Conservation (phyloP, 225 moss, liverwort and hornwort species). For the Ulota crispa region DNA sequence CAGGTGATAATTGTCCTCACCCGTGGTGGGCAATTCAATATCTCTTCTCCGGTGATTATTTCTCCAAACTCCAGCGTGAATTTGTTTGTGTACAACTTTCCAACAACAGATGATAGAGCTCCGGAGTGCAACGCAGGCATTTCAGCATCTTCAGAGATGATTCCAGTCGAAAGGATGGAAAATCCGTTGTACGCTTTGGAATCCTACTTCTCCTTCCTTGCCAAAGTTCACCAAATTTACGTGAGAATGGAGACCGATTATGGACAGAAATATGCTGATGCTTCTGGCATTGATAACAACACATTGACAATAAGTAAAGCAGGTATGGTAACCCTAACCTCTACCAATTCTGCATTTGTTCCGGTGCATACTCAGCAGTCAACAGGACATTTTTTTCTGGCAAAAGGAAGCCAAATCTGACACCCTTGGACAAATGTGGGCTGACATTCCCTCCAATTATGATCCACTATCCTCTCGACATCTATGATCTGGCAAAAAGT, state of each 20-base stretch:
- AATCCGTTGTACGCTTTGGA: neutral
- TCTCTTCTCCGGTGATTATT: neutral
- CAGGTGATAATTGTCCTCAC: conserved; percentile 21
- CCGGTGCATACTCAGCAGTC: too few species aligned
- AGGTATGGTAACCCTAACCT: neutral
- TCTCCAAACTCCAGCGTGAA: neutral
- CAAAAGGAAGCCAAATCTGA: too few species aligned
- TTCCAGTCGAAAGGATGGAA: neutral
- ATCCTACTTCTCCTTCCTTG: neutral
- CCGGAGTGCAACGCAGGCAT: neutral
- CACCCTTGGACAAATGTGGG: too few species aligned
- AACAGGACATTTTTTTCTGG: too few species aligned
- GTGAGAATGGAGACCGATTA: neutral
- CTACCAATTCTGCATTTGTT: neutral
- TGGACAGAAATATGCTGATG: neutral
- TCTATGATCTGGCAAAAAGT: too few species aligned
- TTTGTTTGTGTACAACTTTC: conserved; percentile 26
- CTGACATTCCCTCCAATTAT: too few species aligned
- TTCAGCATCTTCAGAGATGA: neutral
- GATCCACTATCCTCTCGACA: too few species aligned
- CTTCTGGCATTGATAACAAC: neutral
- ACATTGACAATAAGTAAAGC: conserved; percentile 23
- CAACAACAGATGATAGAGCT: neutral
- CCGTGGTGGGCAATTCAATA: neutral
- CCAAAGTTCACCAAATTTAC: neutral